Conservation (phyloP, 2,329 filamentous ascomycete species). For the Epichloe baconii region DNA sequence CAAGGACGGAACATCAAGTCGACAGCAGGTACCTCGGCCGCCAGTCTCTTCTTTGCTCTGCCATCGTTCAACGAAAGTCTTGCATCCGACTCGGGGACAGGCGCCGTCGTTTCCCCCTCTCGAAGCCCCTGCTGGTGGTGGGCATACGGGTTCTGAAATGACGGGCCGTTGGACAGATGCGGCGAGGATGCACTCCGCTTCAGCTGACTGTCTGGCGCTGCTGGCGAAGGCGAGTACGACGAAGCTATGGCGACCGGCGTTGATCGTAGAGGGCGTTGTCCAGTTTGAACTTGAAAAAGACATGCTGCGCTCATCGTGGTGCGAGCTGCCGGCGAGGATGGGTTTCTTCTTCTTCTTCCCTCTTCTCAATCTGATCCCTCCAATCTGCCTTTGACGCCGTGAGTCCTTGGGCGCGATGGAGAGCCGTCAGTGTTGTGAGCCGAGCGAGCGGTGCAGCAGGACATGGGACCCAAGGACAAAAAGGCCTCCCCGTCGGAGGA, state of each 20-base stretch:
- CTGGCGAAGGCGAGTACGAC: neutral
- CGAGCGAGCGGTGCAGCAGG: neutral
- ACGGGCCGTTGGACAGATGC: neutral
- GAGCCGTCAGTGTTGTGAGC: neutral
- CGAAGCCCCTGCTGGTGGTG: neutral
- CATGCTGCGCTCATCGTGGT: constrained; percentile 5
- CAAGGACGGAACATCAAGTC: neutral
- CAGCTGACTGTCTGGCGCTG: neutral
- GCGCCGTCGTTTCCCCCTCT: neutral
- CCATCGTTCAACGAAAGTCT: neutral
- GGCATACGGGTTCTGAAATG: neutral
- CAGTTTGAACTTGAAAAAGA: constrained; percentile 5
- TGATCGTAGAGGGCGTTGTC: neutral
- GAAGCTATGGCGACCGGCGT: constrained; percentile 1
- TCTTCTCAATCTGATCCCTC: neutral
- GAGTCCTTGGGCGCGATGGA: neutral
- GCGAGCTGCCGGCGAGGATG: neutral
- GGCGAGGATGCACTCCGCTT: neutral
- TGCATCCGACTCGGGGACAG: neutral
- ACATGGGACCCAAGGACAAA: neutral
- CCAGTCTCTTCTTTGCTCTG: neutral
- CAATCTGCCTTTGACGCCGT: neutral
- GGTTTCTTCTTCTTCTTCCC: neutral
- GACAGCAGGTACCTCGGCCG: neutral
- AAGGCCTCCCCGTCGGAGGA: neutral